Evolutionary conservation across 129 eudicot species (phyloP), one percentile per base, ranked within the genome.

Genomic region (Dittrichia graveolens): DNA sequence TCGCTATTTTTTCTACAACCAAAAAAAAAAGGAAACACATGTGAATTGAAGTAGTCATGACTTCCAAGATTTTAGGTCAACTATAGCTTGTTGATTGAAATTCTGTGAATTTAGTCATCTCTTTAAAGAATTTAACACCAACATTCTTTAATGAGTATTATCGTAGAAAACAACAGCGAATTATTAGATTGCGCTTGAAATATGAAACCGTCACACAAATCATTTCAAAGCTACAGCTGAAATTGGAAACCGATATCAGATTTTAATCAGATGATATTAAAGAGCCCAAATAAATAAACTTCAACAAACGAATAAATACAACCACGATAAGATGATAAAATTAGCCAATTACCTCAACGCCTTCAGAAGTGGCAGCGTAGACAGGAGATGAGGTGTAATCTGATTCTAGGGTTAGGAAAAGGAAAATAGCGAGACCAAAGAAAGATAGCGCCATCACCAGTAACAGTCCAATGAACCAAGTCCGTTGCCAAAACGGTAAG

Each of bases 401-500:
- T 2, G 88, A 77, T 40, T 94, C 98, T 54, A 94, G 85, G 58
- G 86, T 80, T 31, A 94, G 83, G 61, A 94, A 82, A 3, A 94
- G 83, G 38, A 87, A 85, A 9, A 90, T 60, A 14, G 98, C 97
- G 38, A 94, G 69, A 5, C 73, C 91, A 43, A 94, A 90, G 60
- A 88, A 94, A 3, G 93, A 83, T 8, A 88, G 13, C 18, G 97
- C 96, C 97, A 94, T 94, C 37, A 79, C 41, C 7, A 90, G 63
- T 13, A 94, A 68, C 56, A 88, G 76, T 39, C 77, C 81, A 0
- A 94, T 94, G 71, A 94, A 94, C 96, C 98, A 94, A 12, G 87
- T 90, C 42, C 69, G 80, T 54, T 87, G 96, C 96, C 97, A 94
- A 80, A 94, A 86, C 15, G 98, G 98, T 1, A 80, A 45, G 14